These are phyloP conservation scores for Cyathus striatus DNA, from an alignment of 768 basidiomycete genomes.

Conservation along the genomic window DNA sequence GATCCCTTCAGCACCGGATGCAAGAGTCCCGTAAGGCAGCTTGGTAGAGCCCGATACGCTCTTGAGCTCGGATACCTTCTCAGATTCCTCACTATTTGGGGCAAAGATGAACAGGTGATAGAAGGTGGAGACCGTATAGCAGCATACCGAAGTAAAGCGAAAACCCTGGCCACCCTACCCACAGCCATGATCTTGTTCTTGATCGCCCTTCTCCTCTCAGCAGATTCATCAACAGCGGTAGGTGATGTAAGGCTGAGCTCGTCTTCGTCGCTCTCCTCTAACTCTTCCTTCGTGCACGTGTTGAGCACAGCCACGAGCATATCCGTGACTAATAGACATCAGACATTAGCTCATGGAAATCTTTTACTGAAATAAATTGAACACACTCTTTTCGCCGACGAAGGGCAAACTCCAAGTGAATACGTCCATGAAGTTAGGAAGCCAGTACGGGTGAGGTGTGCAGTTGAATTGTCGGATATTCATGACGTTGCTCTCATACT, in stretches of 20 bases:
- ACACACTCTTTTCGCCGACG: constrained; percentile 94
- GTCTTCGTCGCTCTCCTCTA: constrained; percentile 78
- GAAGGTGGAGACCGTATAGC: neutral
- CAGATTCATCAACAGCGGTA: constrained; percentile 40
- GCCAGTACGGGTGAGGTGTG: constrained; percentile 94
- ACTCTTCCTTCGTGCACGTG: constrained; percentile 93
- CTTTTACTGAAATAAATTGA: neutral
- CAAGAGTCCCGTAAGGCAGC: constrained; percentile 80
- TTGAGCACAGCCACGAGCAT: constrained; percentile 97
- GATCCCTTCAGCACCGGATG: constrained; percentile 88
- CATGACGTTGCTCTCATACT: constrained; percentile 98
- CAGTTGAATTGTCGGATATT: constrained; percentile 98
- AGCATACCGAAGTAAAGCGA: constrained; percentile 87
- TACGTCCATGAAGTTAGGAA: constrained; percentile 99
- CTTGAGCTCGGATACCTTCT: constrained; percentile 96
- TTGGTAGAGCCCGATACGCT: constrained; percentile 74
- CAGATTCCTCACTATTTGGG: constrained; percentile 80
- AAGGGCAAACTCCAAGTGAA: constrained; percentile 99
- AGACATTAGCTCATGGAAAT: too few relatives aligned
- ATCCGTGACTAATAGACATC: constrained; percentile 73
- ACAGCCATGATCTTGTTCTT: constrained; percentile 99
- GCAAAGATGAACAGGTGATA: neutral
- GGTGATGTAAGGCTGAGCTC: constrained; percentile 32
- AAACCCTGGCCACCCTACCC: constrained; percentile 93
- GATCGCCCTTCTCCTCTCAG: constrained; percentile 85